Evolutionary conservation across 2,329 filamentous ascomycete species (phyloP).

Genomic region (Blastomyces emzantsi): DNA sequence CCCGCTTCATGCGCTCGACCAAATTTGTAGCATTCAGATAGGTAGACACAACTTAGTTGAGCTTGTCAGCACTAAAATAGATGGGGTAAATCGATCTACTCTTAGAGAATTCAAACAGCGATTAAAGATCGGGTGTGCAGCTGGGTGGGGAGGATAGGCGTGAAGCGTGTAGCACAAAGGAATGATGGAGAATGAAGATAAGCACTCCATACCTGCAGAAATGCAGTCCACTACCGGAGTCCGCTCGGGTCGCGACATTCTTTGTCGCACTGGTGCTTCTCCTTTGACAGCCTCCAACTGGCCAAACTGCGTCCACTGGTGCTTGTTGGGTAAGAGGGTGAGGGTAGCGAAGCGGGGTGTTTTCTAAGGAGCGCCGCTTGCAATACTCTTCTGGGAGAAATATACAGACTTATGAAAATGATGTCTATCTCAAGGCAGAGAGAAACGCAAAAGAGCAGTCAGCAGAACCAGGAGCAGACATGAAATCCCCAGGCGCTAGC

Average conservation of each 20-base stretch:
- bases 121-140: background rate
- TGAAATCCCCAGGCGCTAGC: background rate
- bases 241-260: background rate
- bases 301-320: background rate
- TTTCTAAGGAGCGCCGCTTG: background rate
- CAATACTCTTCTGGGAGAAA: background rate
- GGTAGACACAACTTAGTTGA: slow-evolving; percentile 11
- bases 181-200: background rate
- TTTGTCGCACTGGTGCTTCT: background rate
- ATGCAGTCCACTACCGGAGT: slow-evolving; percentile 4
- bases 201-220: slow-evolving; percentile 4
- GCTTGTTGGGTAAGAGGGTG: too few relatives aligned
- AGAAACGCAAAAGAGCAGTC: background rate
- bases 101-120: background rate
- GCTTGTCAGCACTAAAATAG: background rate
- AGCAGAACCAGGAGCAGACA: background rate
- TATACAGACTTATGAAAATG: background rate
- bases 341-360: background rate
- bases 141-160: too few relatives aligned
- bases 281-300: background rate
- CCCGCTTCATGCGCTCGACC: slow-evolving; percentile 13
- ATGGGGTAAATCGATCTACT: background rate
- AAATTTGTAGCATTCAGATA: slow-evolving; percentile 14
- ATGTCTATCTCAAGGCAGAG: background rate
- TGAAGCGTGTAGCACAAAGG: background rate